Evolutionary conservation across 495 filamentous ascomycete genomes (phyloP).

Genomic region (Neurospora hispaniola): DNA sequence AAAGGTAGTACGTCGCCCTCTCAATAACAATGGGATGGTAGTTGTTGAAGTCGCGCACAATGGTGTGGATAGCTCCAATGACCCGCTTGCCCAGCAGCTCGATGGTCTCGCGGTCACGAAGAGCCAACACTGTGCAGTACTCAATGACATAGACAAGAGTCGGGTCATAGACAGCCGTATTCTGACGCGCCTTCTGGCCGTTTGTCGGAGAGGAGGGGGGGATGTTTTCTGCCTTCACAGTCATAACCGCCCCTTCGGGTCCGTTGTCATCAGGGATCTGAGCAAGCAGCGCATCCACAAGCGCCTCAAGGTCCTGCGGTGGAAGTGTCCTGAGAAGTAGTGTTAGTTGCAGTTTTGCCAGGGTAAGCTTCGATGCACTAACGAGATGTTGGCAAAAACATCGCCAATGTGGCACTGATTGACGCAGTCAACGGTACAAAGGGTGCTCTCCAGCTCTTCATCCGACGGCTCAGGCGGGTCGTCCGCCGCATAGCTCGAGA

Average conservation of each 20-base stretch:
- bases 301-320: constrained; percentile 47
- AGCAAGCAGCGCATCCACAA: constrained; percentile 66
- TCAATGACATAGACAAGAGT: constrained; percentile 81
- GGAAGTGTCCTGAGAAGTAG: constrained; percentile 45
- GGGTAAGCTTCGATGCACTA: background rate
- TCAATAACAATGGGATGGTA: constrained; percentile 74
- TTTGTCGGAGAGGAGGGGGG: constrained; percentile 43
- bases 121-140: constrained; percentile 71
- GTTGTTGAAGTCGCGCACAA: constrained; percentile 67
- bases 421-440: constrained; percentile 90
- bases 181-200: constrained; percentile 39
- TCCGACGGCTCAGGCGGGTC: constrained; percentile 96
- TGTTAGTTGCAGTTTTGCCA: background rate
- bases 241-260: constrained; percentile 57
- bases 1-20: constrained; percentile 74
- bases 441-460: constrained; percentile 90
- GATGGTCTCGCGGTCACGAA: constrained; percentile 65
- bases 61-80: constrained; percentile 64
- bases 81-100: constrained; percentile 63
- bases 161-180: constrained; percentile 68
- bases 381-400: constrained; percentile 70
- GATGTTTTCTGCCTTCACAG: constrained; percentile 73
- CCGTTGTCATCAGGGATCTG: constrained; percentile 78
- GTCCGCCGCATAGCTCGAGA: constrained; percentile 97
- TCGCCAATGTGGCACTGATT: constrained; percentile 77